Evolutionary conservation across 257 asterid genomes (phyloP), one percentile per base, ranked within the genome.

Genomic region (Jasminum sambac): DNA sequence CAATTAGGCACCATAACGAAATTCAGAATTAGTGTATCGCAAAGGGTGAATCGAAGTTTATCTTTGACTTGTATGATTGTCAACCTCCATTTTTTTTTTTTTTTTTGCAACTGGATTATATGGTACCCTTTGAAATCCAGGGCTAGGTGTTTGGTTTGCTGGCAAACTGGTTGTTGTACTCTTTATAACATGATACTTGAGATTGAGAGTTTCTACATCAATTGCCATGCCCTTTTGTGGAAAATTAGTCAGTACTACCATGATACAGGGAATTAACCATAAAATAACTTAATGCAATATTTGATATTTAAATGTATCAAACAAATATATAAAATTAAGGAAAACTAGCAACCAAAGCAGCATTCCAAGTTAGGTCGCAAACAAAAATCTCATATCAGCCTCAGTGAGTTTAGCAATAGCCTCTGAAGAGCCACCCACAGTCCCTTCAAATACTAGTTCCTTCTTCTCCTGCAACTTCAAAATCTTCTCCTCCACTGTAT

Each of bases 391-490:
- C 80, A 94, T 26, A 83, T 94, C 97, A 34, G 88, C 96, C 78
- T 87, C 97, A 0, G 95, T 84, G 7, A 91, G 77, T 74, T 89
- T 94, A n/a, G 90, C 87, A 17, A 85, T 72, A 42, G 96, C 96
- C 79, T 90, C 95, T 0, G 95, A 69, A 70, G 83, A 85, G 60
- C 96, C 96, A 73, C 96, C 96, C 5, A 90, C 89, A 67, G 94
- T 88, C 84, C 97, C 97, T 82, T 94, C 97, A 71, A 94, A 90
- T 64, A 90, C 92, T 14, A 89, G 78, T 86, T 89, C 96, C 80
- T 94, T 94, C 86, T 89, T 86, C 81, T 81, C 92, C 85, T 94
- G 98, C 86, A 94, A 71, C 89, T 81, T 86, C 77, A 94, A 76
- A 64, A 94, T 85, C 82, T 92, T 84, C 84, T 94, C 98, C 82